Evolutionary conservation across 257 asterid species (phyloP), one percentile per base, ranked within the genome.

Genomic region (Scutellaria galericulata): DNA sequence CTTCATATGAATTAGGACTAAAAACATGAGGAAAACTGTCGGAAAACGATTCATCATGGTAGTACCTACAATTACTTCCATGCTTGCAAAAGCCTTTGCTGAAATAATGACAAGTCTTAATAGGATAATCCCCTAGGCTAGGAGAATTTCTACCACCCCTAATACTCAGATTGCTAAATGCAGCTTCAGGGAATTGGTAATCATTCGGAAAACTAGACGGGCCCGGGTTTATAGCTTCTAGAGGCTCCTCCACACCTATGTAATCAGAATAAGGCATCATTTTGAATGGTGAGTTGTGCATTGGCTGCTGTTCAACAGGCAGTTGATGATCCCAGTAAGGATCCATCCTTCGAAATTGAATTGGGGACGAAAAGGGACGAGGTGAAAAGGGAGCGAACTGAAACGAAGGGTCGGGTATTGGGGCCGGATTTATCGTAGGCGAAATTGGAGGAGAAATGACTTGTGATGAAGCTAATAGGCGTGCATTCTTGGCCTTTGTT

Each of bases 31-130:
- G 72, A 56, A 72, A 82, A 62, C 71, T 78, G 53, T 86, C 92
- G 0, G 84, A 80, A 60, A 70, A 81, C 1, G 82, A 46, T 75
- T 81, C 86, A 14, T 80, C 93, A 39, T 93, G 98, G 54, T 68
- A 51, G 72, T 86, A 93, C 89, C 92, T 87, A 83, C 97, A 93
- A 50, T 79, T 89, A 62, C 79, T 80, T 47, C 97, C 98, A 71
- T 90, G 97, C 89, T 89, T 93, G 70, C 98, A 93, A 42, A 78
- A 86, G 5, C 98, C 98, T 77, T 84, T 87, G 79, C 56, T 85
- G 83, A 86, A 90, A 78, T 89, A 93, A 63, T 87, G 96, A 73
- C 97, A 93, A 48, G 85, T 75, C 82, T 88, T 90, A 50, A 86
- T 80, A 0, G 93, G 93, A 68, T 62, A 58, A 56, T 86, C 83